These are phyloP conservation scores for Boletus semigastroideus DNA, from an alignment of 1,284 basidiomycete genomes.

Conservation along the genomic window DNA sequence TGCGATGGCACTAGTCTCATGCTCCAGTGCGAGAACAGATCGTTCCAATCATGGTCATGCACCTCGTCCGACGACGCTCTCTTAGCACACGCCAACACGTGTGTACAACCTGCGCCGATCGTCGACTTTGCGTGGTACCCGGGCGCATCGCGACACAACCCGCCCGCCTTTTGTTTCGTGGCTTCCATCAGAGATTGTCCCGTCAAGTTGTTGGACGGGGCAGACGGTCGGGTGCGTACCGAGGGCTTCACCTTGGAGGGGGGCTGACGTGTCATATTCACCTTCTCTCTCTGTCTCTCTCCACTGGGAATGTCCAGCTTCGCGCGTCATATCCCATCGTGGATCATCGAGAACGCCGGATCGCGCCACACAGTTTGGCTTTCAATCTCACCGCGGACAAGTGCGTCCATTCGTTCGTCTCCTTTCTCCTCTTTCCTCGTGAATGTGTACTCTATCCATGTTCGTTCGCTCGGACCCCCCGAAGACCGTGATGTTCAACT, in stretches of 20 bases:
- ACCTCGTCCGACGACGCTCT: neutral
- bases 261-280: neutral
- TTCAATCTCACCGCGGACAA: slow-evolving; percentile 71
- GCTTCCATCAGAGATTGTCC: slow-evolving; percentile 80
- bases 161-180: slow-evolving; percentile 76
- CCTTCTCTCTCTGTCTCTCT: neutral
- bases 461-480: neutral
- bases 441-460: neutral
- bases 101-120: slow-evolving; percentile 65
- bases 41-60: slow-evolving; percentile 45
- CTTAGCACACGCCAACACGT: slow-evolving; percentile 18
- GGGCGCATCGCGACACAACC: slow-evolving; percentile 54
- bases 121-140: slow-evolving; percentile 84
- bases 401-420: slow-evolving; percentile 42
- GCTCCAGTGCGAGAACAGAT: slow-evolving; percentile 60
- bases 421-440: no score
- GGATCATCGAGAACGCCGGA: slow-evolving; percentile 85
- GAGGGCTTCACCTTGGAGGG: no score
- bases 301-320: neutral
- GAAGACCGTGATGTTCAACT: neutral
- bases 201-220: slow-evolving; percentile 77
- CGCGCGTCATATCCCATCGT: slow-evolving; percentile 89
- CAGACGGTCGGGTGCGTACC: slow-evolving; percentile 66
- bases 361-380: slow-evolving; percentile 80
- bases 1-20: slow-evolving; percentile 61